Evolutionary conservation across 768 basidiomycete genomes (phyloP).

Genomic region (Tubosaeta brunneosetosa): DNA sequence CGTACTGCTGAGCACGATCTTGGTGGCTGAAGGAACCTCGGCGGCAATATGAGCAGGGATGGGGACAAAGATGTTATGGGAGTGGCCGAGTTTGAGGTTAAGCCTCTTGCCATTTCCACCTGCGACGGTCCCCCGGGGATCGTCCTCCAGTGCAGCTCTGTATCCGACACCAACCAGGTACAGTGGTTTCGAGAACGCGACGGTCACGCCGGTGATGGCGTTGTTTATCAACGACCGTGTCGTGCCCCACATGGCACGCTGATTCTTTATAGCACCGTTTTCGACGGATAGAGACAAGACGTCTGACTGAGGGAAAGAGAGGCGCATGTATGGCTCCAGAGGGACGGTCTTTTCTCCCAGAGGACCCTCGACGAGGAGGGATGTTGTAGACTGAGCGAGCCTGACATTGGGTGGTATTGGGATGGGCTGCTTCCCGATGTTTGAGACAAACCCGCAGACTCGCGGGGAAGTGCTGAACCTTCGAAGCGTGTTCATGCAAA

Average conservation of each 20-base stretch:
- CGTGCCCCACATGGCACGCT: slow-evolving; percentile 93
- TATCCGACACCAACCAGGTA: slow-evolving; percentile 95
- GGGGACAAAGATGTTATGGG: slow-evolving; percentile 79
- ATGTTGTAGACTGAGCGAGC: slow-evolving; percentile 33
- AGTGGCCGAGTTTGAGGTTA: slow-evolving; percentile 90
- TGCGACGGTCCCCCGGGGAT: slow-evolving; percentile 56
- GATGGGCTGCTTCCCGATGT: slow-evolving; percentile 59
- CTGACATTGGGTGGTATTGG: slow-evolving; percentile 47
- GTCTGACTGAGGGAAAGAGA: slow-evolving; percentile 32
- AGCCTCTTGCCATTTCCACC: slow-evolving; percentile 64
- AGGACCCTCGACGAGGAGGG: slow-evolving; percentile 54
- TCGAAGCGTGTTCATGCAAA: slow-evolving; percentile 24
- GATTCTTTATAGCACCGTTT: slow-evolving; percentile 63
- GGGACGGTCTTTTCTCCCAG: slow-evolving; percentile 47
- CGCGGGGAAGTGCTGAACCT: slow-evolving; percentile 48
- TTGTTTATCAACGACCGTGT: slow-evolving; percentile 87
- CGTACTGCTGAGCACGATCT: slow-evolving; percentile 75
- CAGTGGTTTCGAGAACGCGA: slow-evolving; percentile 78
- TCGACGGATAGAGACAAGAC: slow-evolving; percentile 41
- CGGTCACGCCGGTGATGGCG: slow-evolving; percentile 84
- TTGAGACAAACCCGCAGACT: slow-evolving; percentile 47
- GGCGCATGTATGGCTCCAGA: slow-evolving; percentile 43
- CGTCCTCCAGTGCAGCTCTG: slow-evolving; percentile 79
- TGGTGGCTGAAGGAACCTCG: slow-evolving; percentile 76
- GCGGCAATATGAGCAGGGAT: slow-evolving; percentile 80